phyloP scores from a whole-genome alignment of 1,139 yeast species.

The Candida sp. region DNA sequence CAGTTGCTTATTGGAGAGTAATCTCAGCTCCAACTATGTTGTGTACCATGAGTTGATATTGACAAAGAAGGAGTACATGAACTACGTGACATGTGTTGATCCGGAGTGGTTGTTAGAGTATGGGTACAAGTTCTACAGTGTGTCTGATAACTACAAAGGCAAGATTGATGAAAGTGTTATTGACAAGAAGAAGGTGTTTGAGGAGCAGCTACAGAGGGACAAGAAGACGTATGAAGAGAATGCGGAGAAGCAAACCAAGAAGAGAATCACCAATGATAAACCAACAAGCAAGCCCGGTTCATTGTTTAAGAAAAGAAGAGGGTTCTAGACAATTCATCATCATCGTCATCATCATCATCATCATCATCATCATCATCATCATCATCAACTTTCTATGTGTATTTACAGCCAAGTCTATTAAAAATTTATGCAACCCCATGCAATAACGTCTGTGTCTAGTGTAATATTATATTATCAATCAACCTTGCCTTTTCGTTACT shows the following conservation, averaged over 20 bases:
- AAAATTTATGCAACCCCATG: background rate
- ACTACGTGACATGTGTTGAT: constrained; percentile 69
- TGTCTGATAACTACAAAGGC: constrained; percentile 25
- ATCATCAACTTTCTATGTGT: background rate
- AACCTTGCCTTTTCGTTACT: constrained; percentile 48
- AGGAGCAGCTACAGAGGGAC: constrained; percentile 23
- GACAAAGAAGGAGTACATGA: constrained; percentile 71
- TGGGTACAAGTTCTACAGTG: constrained; percentile 72
- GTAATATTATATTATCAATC: constrained; percentile 59
- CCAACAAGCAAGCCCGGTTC: background rate
- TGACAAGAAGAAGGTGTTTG: constrained; percentile 20
- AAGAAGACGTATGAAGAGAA: constrained; percentile 14
- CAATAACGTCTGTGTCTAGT: constrained; percentile 9
- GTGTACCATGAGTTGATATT: constrained; percentile 71
- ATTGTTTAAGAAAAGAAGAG: constrained; percentile 12
- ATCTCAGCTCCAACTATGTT: constrained; percentile 70
- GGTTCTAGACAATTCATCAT: background rate
- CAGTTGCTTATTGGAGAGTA: constrained; percentile 79
- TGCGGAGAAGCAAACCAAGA: background rate
- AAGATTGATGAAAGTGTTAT: background rate
- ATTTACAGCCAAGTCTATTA: constrained; percentile 2
- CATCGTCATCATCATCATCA: too few species aligned
- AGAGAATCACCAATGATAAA: background rate
- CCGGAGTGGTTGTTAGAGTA: constrained; percentile 73
- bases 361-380: too few species aligned